These are phyloP conservation scores for Linaria vulgaris DNA, from an alignment of 257 asterid genomes.

Conservation along the genomic window DNA sequence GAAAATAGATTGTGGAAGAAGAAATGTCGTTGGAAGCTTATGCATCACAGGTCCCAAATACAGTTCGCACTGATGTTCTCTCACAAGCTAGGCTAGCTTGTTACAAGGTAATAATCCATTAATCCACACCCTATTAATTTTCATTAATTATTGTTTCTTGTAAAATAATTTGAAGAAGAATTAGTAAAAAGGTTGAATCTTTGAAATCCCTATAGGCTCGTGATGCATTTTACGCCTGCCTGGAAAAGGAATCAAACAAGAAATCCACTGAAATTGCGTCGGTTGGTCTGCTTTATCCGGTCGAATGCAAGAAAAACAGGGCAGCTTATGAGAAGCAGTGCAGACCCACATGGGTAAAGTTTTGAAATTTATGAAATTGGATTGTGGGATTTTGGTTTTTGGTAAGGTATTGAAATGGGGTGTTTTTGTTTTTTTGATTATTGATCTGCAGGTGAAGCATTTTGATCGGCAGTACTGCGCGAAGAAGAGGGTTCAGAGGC, in stretches of 20 bases:
- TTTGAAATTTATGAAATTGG: not conserved
- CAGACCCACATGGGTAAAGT: constrained; percentile 86
- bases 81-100: constrained; percentile 65
- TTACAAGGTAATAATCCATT: constrained; percentile 51
- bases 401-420: not conserved
- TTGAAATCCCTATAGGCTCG: constrained; percentile 60
- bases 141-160: not conserved
- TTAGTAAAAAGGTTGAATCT: constrained; percentile 8
- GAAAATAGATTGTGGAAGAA: not conserved
- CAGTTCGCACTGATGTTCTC: constrained; percentile 73
- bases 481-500: constrained; percentile 81
- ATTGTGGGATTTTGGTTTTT: not conserved
- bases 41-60: constrained; percentile 46
- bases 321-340: constrained; percentile 67
- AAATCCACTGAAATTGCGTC: constrained; percentile 78
- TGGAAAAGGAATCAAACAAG: constrained; percentile 71
- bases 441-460: constrained; percentile 70
- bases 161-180: not conserved
- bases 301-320: constrained; percentile 74
- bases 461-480: constrained; percentile 92
- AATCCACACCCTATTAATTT: not conserved
- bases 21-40: constrained; percentile 68
- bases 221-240: constrained; percentile 86
- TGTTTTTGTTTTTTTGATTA: not conserved
- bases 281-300: constrained; percentile 87